These are phyloP conservation scores for Hydrangea macrophylla DNA, from an alignment of 148 eudicot species.

Conservation along the genomic window DNA sequence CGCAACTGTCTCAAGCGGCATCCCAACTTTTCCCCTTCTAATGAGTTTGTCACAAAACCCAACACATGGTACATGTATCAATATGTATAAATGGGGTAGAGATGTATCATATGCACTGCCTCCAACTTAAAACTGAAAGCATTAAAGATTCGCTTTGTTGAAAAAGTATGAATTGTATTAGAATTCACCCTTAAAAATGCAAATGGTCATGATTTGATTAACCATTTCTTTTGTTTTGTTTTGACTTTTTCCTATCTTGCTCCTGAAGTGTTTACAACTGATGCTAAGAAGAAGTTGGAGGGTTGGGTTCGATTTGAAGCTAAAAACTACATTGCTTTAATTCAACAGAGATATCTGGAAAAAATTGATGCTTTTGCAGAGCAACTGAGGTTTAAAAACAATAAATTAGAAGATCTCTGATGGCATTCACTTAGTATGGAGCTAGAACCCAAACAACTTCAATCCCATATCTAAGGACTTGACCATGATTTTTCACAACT, in stretches of 20 bases:
- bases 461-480: slow-evolving; percentile 60
- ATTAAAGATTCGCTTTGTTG: no score
- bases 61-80: no score
- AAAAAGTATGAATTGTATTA: no score
- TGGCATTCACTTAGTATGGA: slow-evolving; percentile 71
- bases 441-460: slow-evolving; percentile 54
- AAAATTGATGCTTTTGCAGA: slow-evolving; percentile 76
- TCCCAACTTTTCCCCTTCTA: no score
- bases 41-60: no score
- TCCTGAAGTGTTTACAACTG: slow-evolving; percentile 33
- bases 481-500: slow-evolving; percentile 53
- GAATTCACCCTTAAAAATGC: no score
- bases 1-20: no score
- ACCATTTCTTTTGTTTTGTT: not conserved
- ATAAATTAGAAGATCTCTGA: slow-evolving; percentile 66
- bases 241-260: slow-evolving; percentile 10
- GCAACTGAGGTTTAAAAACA: slow-evolving; percentile 65
- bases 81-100: no score
- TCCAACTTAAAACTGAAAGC: no score
- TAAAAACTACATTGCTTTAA: slow-evolving; percentile 40
- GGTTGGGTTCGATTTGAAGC: slow-evolving; percentile 62
- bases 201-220: not conserved
- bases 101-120: no score
- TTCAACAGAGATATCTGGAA: slow-evolving; percentile 59
- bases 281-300: slow-evolving; percentile 46